phyloP scores from a whole-genome alignment of 2,329 filamentous ascomycete species.

The Byssochlamys sp. region DNA sequence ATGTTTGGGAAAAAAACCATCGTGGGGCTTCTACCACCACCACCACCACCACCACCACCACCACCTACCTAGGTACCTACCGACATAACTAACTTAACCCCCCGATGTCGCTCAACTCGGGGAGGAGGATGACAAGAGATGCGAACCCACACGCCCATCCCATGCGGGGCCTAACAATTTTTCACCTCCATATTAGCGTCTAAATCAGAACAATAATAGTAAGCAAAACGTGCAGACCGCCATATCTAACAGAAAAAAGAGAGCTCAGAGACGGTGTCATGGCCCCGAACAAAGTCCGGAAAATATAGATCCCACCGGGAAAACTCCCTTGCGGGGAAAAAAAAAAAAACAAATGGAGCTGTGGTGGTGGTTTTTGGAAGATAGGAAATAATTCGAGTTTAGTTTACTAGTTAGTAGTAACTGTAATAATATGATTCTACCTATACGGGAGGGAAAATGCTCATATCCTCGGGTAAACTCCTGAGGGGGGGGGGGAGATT shows the following conservation, averaged over 20 bases:
- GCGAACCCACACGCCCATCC: background rate
- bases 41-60: background rate
- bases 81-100: background rate
- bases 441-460: too few relatives aligned
- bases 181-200: too few relatives aligned
- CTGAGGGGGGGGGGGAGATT: too few relatives aligned
- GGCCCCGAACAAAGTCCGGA: background rate
- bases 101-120: background rate
- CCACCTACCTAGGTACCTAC: background rate
- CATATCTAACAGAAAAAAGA: too few relatives aligned
- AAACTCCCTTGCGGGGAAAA: background rate
- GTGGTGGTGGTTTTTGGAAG: too few relatives aligned
- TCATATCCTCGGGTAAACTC: too few relatives aligned
- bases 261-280: too few relatives aligned
- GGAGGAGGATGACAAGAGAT: background rate
- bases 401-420: too few relatives aligned
- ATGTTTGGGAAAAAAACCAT: background rate
- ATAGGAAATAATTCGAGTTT: too few relatives aligned
- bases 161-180: background rate
- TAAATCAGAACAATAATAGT: too few relatives aligned
- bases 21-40: background rate
- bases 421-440: too few relatives aligned
- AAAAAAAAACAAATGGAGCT: too few relatives aligned
- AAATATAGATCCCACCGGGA: background rate
- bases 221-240: background rate